These are phyloP conservation scores for Diaporthe caulivora DNA, from an alignment of 2,329 filamentous ascomycete genomes.

Conservation along the genomic window DNA sequence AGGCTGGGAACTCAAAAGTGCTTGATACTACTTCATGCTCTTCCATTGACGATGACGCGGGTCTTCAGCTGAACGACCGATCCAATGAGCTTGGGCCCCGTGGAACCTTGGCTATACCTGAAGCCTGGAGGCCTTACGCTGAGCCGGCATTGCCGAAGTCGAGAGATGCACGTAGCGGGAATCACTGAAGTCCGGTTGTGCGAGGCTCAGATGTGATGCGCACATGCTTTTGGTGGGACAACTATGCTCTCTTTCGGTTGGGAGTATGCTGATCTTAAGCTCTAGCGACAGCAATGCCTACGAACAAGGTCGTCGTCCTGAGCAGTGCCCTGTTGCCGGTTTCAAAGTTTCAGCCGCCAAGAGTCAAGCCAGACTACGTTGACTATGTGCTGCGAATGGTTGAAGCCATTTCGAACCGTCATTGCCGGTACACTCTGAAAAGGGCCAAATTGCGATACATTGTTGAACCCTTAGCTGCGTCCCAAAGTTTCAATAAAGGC, in stretches of 20 bases:
- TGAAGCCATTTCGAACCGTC: background rate
- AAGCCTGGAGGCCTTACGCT: slow-evolving; percentile 10
- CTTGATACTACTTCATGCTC: background rate
- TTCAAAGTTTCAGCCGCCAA: slow-evolving; percentile 27
- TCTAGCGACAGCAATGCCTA: slow-evolving; percentile 3
- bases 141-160: slow-evolving; percentile 20
- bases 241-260: background rate
- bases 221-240: background rate
- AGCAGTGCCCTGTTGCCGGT: background rate
- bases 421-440: background rate
- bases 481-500: background rate
- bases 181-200: background rate
- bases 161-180: background rate
- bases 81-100: background rate
- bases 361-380: background rate
- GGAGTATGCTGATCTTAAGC: slow-evolving; percentile 28
- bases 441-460: background rate
- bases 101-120: background rate
- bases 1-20: background rate
- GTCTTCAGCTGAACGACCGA: slow-evolving; percentile 1
- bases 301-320: background rate
- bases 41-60: slow-evolving; percentile 4
- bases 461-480: background rate
- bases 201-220: background rate
- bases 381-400: background rate